Conservation (phyloP, 495 filamentous ascomycete species). For the Ascobolus immersus region DNA sequence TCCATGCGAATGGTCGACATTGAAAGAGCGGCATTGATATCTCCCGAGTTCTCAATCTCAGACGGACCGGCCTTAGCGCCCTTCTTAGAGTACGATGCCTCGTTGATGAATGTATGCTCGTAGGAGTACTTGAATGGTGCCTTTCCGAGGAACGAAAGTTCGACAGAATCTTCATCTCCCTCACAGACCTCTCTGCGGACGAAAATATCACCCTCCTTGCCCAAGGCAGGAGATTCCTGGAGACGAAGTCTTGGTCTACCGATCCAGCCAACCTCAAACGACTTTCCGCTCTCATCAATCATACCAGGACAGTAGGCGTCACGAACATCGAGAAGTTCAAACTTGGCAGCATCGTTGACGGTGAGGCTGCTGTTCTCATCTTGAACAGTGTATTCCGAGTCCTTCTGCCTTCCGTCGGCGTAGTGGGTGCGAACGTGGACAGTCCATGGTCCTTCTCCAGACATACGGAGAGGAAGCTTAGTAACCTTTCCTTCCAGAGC, state of each 20-base stretch:
- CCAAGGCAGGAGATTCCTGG: constrained; percentile 32
- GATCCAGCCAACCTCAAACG: constrained; percentile 63
- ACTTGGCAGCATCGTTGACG: constrained; percentile 41
- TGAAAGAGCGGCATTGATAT: constrained; percentile 40
- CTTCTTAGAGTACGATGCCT: constrained; percentile 29
- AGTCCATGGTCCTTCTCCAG: constrained; percentile 59
- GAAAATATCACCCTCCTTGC: constrained; percentile 24
- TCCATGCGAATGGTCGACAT: constrained; percentile 57
- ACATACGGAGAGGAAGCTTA: constrained; percentile 54
- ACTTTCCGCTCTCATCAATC: constrained; percentile 42
- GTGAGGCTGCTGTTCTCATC: constrained; percentile 44
- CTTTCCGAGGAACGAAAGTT: constrained; percentile 50
- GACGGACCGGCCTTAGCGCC: constrained; percentile 34
- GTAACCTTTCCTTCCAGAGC: constrained; percentile 51
- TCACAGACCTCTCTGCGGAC: constrained; percentile 69
- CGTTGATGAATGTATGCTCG: neutral
- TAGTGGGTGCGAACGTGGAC: constrained; percentile 44
- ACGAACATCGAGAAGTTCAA: constrained; percentile 47
- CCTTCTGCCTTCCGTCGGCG: constrained; percentile 19
- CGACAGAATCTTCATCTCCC: constrained; percentile 71
- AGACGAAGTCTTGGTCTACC: constrained; percentile 47
- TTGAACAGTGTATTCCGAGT: constrained; percentile 21
- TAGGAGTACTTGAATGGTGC: constrained; percentile 33
- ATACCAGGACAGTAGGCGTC: constrained; percentile 59
- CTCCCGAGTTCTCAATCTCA: constrained; percentile 24